phyloP scores from a whole-genome alignment of 805 yeast genomes.

The Cyberlindnera saturnus region DNA sequence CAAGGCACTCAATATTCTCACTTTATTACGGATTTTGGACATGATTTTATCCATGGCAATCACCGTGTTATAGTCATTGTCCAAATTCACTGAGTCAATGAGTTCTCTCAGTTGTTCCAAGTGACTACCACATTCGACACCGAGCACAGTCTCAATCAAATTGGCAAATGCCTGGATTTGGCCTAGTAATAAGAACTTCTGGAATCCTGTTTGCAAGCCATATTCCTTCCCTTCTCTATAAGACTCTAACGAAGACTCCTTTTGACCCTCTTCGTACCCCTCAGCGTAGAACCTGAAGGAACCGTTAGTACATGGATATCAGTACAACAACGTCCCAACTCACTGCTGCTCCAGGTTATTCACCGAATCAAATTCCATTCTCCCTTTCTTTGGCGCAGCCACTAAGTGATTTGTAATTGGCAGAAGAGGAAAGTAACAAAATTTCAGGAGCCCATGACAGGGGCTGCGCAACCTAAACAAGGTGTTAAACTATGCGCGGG shows the following conservation, averaged over 20 bases:
- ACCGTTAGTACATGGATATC: slow-evolving; percentile 1
- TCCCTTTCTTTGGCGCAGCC: neutral
- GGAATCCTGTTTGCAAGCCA: slow-evolving; percentile 77
- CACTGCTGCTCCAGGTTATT: slow-evolving; percentile 53
- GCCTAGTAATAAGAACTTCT: slow-evolving; percentile 64
- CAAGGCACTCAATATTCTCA: slow-evolving; percentile 42
- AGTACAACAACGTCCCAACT: slow-evolving; percentile 3
- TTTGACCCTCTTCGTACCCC: slow-evolving; percentile 69
- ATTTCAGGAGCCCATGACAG: neutral
- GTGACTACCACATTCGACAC: slow-evolving; percentile 7
- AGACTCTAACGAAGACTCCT: slow-evolving; percentile 54
- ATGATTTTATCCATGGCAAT: slow-evolving; percentile 46
- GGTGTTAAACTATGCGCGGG: too few species aligned
- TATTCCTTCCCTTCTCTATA: slow-evolving; percentile 73
- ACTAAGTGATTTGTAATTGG: neutral
- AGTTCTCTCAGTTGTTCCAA: slow-evolving; percentile 23
- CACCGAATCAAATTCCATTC: slow-evolving; percentile 44
- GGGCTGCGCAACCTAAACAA: too few species aligned
- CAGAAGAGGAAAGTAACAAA: neutral
- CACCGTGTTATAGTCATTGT: slow-evolving; percentile 52
- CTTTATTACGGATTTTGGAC: slow-evolving; percentile 53
- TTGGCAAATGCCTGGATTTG: slow-evolving; percentile 49
- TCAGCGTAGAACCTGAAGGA: slow-evolving; percentile 43
- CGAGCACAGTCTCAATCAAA: neutral
- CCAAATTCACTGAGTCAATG: slow-evolving; percentile 28